A percentile compares a stretch with the other conserved stretches of the same genome.
These are phyloP conservation scores for Intubia oerlemansii DNA, from an alignment of 2,329 filamentous ascomycete species.

Conservation along the genomic window DNA sequence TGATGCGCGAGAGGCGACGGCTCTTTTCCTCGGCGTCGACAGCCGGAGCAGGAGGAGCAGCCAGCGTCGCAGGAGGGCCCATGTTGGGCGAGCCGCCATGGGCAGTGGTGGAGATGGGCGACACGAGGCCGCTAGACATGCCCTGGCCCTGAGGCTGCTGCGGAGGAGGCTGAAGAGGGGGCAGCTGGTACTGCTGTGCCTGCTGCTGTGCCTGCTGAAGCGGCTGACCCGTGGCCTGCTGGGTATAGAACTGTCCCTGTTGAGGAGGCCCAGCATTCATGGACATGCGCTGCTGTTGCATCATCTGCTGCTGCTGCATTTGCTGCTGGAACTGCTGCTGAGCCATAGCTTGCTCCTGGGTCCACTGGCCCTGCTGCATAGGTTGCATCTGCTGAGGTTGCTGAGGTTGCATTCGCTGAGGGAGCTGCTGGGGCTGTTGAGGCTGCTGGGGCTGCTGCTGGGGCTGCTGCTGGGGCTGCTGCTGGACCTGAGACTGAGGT, in stretches of 20 bases:
- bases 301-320: slow-evolving; percentile 1
- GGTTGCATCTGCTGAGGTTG: neutral
- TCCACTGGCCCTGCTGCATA: slow-evolving; percentile 1
- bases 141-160: neutral
- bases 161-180: neutral
- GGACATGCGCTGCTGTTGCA: slow-evolving; percentile 1
- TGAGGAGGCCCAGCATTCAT: neutral
- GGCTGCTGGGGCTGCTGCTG: slow-evolving; percentile 1
- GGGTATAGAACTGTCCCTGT: neutral
- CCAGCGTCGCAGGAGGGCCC: no score
- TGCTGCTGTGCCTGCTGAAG: no score
- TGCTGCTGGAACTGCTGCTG: slow-evolving; percentile 4
- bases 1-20: slow-evolving; percentile 4
- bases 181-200: neutral
- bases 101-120: no score
- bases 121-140: no score
- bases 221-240: no score
- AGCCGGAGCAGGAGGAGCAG: neutral
- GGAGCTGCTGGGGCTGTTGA: neutral
- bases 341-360: neutral
- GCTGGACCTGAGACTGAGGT: neutral
- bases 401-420: slow-evolving; percentile 1
- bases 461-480: neutral
- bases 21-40: slow-evolving; percentile 4
- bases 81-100: no score